Evolutionary conservation across 225 moss, liverwort and hornwort genomes (phyloP), one percentile per base, ranked within the genome.

Genomic region (Polytrichum commune): DNA sequence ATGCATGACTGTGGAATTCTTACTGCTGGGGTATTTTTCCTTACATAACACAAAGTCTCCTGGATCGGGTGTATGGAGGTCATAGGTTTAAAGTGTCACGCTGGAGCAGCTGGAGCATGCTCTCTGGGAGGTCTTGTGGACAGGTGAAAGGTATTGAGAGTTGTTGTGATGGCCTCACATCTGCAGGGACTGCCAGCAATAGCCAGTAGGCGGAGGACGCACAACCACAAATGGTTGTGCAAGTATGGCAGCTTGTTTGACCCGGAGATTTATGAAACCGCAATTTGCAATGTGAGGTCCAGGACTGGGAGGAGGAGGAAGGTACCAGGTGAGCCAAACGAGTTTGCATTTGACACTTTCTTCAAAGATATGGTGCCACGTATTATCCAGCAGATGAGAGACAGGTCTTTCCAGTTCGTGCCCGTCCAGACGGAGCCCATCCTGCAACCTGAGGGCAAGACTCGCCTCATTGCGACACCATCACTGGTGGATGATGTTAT

Each of bases 341-440:
- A 64, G 26, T 10, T 32, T 4, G 5, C 7, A 19, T 55, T 57
- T 24, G 78, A 72, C 32, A 63, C 60, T 55, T 75, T 79, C 23
- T 73, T 56, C 46, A 53, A 62, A 29, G 66, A 26, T 24, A 69
- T 8, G 5, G 69, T 83, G 55, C 69, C 55, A 9, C 64, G 64
- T 6, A 60, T 89, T 26, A 79, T 89, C 23, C 68, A 86, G 61
- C 83, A 86, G 77, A 89, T 89, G 89, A 89, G 64, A 69, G 69
- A 81, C n/a, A 83, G 89, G 74, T 83, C 86, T 27, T 89, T 89
- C 65, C 89, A 86, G 72, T 89, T 89, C 60, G 72, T 79, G 53
- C 65, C 81, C 22, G 5, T 69, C 28, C 72, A 67, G 64, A 61
- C 10, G 20, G 82, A 80, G 57, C 60, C 27, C 18, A 60, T 78